These are phyloP conservation scores for Plenodomus lindquistii DNA, from an alignment of 2,329 filamentous ascomycete species.

Conservation along the genomic window DNA sequence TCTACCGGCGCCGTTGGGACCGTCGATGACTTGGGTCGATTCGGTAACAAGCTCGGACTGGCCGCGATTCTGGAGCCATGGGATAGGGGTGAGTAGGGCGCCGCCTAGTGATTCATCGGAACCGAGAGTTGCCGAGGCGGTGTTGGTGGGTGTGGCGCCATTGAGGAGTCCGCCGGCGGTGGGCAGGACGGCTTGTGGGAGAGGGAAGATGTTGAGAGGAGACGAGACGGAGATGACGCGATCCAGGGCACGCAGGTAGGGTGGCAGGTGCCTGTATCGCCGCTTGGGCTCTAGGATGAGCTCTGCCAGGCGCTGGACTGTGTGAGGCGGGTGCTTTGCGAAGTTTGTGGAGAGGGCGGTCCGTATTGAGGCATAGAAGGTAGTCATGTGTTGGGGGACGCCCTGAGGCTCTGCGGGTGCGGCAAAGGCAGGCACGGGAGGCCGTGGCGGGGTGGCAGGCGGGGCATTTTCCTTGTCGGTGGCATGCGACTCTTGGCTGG, in stretches of 20 bases:
- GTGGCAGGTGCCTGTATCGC: conserved; percentile 79
- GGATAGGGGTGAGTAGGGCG: conserved; percentile 88
- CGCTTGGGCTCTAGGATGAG: conserved; percentile 74
- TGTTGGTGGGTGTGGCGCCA: conserved; percentile 56
- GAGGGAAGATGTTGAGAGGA: conserved; percentile 76
- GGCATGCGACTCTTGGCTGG: conserved; percentile 55
- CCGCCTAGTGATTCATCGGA: conserved; percentile 90
- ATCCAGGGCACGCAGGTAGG: conserved; percentile 89
- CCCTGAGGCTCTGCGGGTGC: conserved; percentile 27
- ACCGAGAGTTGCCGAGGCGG: conserved; percentile 58
- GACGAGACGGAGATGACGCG: conserved; percentile 90
- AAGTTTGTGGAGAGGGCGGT: conserved; percentile 69
- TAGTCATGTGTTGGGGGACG: conserved; percentile 37
- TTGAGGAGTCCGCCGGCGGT: conserved; percentile 61
- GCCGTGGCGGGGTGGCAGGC: conserved; percentile 49
- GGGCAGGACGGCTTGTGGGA: conserved; percentile 65
- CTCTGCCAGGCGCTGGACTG: conserved; percentile 88
- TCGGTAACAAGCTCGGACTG: conserved; percentile 70
- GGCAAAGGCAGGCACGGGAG: conserved; percentile 50
- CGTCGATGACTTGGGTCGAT: conserved; percentile 78
- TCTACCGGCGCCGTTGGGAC: conserved; percentile 75
- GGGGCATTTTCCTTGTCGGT: conserved; percentile 71
- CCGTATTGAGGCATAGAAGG: conserved; percentile 41
- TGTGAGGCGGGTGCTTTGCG: conserved; percentile 78
- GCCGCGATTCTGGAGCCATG: conserved; percentile 67